phyloP scores from a whole-genome alignment of 495 filamentous ascomycete genomes.

The Stereocaulon alpinum region DNA sequence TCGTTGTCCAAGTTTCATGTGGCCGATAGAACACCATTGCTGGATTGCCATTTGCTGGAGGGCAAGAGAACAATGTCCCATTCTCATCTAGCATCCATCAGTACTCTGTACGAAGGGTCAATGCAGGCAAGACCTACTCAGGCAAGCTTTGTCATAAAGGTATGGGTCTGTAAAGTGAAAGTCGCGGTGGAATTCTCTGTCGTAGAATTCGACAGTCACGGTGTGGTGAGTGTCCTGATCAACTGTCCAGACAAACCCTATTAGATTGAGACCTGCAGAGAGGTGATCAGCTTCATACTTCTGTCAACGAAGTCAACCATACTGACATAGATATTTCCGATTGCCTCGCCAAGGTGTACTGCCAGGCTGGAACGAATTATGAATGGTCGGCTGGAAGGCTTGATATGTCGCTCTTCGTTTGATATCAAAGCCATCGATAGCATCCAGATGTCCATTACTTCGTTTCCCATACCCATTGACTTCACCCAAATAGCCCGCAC shows the following conservation, averaged over 20 bases:
- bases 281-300: constrained; percentile 19
- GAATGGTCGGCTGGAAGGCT: constrained; percentile 54
- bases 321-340: constrained; percentile 69
- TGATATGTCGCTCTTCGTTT: constrained; percentile 52
- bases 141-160: constrained; percentile 90
- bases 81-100: constrained; percentile 51
- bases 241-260: constrained; percentile 93
- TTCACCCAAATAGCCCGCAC: constrained; percentile 70
- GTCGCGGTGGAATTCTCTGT: constrained; percentile 79
- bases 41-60: constrained; percentile 52
- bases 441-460: constrained; percentile 42
- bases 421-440: constrained; percentile 33
- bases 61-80: constrained; percentile 79
- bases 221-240: constrained; percentile 92
- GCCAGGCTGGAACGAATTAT: constrained; percentile 81
- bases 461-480: constrained; percentile 54
- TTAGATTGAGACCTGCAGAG: constrained; percentile 61
- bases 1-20: constrained; percentile 89
- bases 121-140: constrained; percentile 35
- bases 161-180: constrained; percentile 95
- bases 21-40: constrained; percentile 93
- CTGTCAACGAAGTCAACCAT: too few species aligned
- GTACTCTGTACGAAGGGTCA: constrained; percentile 20
- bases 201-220: constrained; percentile 95
- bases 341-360: constrained; percentile 94